Conservation (phyloP, 495 filamentous ascomycete genomes). For the Xylaria grammica region DNA sequence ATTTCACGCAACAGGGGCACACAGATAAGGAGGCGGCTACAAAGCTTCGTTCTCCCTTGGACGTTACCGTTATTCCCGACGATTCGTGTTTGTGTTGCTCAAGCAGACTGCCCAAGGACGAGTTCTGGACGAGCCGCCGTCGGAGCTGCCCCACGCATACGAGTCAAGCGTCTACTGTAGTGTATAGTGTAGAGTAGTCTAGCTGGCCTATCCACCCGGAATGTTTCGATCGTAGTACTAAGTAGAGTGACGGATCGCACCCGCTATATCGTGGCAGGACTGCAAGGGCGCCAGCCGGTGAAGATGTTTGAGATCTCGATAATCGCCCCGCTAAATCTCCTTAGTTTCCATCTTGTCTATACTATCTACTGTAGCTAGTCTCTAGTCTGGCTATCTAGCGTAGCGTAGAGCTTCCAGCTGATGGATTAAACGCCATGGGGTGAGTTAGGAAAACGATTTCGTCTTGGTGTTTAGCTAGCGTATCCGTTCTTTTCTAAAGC, state of each 20-base stretch:
- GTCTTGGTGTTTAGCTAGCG: neutral
- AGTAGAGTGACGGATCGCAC: slow-evolving; percentile 2
- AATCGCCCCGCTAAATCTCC: slow-evolving; percentile 17
- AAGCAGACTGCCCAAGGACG: too few species aligned
- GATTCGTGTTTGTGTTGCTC: slow-evolving; percentile 7
- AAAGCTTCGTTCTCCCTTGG: too few species aligned
- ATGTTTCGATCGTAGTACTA: neutral
- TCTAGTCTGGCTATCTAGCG: neutral
- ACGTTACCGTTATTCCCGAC: neutral
- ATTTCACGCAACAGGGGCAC: too few species aligned
- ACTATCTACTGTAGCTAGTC: neutral
- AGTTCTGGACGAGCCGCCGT: too few species aligned
- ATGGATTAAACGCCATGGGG: neutral
- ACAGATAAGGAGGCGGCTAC: too few species aligned
- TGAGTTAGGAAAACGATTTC: neutral
- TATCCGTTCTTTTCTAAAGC: neutral
- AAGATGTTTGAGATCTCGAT: slow-evolving; percentile 24
- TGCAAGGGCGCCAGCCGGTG: slow-evolving; percentile 23
- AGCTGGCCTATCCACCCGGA: neutral
- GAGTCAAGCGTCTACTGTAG: slow-evolving; percentile 8
- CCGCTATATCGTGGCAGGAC: slow-evolving; percentile 13
- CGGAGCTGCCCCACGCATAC: neutral
- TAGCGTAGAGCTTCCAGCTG: neutral
- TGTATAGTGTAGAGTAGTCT: too few species aligned
- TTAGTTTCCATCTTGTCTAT: neutral